Percentiles rank a stretch among this genome's conserved stretches.
phyloP scores from a whole-genome alignment of 140 eudicot genomes.

The Oenanthe javanica region DNA sequence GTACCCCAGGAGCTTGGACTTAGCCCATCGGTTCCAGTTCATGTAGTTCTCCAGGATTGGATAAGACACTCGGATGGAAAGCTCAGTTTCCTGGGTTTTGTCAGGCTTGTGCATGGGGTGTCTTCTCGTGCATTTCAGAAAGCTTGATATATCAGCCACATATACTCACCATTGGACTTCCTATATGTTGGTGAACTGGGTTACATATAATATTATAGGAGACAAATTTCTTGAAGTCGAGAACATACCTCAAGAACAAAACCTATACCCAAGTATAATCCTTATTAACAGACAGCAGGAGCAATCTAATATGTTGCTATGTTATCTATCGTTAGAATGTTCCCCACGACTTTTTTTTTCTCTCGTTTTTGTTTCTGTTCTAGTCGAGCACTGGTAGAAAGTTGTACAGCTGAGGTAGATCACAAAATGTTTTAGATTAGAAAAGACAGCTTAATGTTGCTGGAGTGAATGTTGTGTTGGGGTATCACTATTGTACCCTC shows the following conservation, averaged over 20 bases:
- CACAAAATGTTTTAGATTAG: slow-evolving; percentile 29
- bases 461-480: slow-evolving; percentile 36
- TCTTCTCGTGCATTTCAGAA: slow-evolving; percentile 92
- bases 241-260: slow-evolving; percentile 11
- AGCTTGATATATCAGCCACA: slow-evolving; percentile 29
- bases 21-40: slow-evolving; percentile 95
- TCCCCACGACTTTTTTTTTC: neutral
- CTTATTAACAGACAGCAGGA: slow-evolving; percentile 4
- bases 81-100: slow-evolving; percentile 96
- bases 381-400: slow-evolving; percentile 27
- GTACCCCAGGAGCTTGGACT: slow-evolving; percentile 85
- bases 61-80: slow-evolving; percentile 93
- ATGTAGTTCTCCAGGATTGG: slow-evolving; percentile 98
- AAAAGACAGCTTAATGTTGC: slow-evolving; percentile 29
- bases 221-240: slow-evolving; percentile 11
- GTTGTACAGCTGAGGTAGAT: slow-evolving; percentile 71
- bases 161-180: slow-evolving; percentile 10
- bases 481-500: slow-evolving; percentile 12
- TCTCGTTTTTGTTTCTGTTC: slow-evolving; percentile 3
- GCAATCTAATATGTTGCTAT: slow-evolving; percentile 16
- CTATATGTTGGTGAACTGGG: slow-evolving; percentile 7
- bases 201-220: neutral
- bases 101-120: slow-evolving; percentile 88
- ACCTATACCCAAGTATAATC: slow-evolving; percentile 13
- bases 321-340: neutral